Conservation (phyloP, 2,329 filamentous ascomycete genomes). For the Nemania diffusa region DNA sequence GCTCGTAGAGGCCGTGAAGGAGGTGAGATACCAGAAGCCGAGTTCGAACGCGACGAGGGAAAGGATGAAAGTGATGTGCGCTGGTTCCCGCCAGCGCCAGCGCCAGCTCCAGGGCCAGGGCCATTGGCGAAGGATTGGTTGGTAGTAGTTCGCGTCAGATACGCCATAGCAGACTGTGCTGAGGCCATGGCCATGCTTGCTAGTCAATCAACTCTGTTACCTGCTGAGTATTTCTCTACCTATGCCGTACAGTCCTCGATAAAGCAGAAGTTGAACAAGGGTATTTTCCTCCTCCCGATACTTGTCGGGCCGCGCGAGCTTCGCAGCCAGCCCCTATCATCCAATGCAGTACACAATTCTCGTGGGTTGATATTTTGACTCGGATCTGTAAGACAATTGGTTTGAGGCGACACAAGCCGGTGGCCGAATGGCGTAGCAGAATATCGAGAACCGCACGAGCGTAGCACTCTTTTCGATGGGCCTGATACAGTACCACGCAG, state of each 20-base stretch:
- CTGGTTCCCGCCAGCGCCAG: conserved; percentile 47
- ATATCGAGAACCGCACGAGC: background rate
- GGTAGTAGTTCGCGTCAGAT: conserved; percentile 56
- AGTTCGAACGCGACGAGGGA: conserved; percentile 65
- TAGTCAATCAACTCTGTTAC: background rate
- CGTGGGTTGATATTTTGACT: background rate
- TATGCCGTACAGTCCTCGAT: background rate
- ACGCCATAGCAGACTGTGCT: conserved; percentile 55
- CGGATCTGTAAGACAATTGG: background rate
- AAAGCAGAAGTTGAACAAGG: background rate
- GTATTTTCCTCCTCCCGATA: conserved; percentile 2
- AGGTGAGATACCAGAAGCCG: conserved; percentile 64
- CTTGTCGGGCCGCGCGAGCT: background rate
- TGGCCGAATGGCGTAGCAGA: background rate
- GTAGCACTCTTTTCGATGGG: conserved; percentile 12
- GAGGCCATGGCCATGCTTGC: conserved; percentile 37
- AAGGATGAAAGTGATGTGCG: conserved; percentile 73
- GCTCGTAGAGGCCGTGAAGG: conserved; percentile 62
- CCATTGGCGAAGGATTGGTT: conserved; percentile 50
- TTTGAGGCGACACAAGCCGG: conserved; percentile 2
- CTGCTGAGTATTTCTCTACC: background rate
- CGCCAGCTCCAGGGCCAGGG: conserved; percentile 18
- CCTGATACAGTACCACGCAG: background rate
- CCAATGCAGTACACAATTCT: background rate
- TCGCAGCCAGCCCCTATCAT: background rate